Evolutionary conservation across 1,284 basidiomycete species (phyloP).

Genomic region (Ceratobasidium sp.): DNA sequence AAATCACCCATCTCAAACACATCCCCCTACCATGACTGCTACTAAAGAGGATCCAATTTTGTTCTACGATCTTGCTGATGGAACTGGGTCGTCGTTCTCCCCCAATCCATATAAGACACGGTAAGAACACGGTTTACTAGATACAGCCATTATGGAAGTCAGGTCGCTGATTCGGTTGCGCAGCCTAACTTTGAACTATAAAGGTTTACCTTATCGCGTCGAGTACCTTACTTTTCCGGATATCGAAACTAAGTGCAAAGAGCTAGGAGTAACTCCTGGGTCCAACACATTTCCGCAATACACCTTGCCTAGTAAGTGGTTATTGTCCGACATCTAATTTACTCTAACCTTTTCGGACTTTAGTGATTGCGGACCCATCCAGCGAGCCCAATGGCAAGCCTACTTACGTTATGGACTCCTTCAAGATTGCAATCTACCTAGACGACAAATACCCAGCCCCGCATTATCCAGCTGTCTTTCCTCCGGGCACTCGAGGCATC

Average conservation of each 20-base stretch:
- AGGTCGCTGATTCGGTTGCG: too few relatives aligned
- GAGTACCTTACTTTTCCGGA: conserved; percentile 47
- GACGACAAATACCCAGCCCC: conserved; percentile 41
- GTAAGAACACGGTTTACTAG: neutral
- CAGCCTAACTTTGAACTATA: conserved; percentile 48
- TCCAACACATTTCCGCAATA: conserved; percentile 18
- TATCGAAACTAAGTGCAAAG: conserved; percentile 45
- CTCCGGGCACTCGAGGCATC: conserved; percentile 34
- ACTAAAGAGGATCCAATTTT: neutral
- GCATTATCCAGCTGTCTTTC: conserved; percentile 24
- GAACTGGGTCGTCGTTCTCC: neutral
- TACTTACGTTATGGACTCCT: conserved; percentile 42
- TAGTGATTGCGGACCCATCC: conserved; percentile 40
- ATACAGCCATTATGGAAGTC: neutral
- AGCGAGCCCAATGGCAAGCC: conserved; percentile 33
- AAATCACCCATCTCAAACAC: too few relatives aligned
- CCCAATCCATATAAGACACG: conserved; percentile 20
- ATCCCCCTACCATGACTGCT: neutral
- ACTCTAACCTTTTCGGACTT: neutral
- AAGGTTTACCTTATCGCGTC: conserved; percentile 48
- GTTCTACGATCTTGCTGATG: conserved; percentile 6
- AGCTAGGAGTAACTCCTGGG: conserved; percentile 28
- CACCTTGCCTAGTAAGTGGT: conserved; percentile 12
- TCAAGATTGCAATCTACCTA: conserved; percentile 43
- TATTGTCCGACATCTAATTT: neutral